Percentiles rank a stretch among this genome's conserved stretches.
Evolutionary conservation across 305 asterid genomes (phyloP).

Genomic region (Ajuga reptans): DNA sequence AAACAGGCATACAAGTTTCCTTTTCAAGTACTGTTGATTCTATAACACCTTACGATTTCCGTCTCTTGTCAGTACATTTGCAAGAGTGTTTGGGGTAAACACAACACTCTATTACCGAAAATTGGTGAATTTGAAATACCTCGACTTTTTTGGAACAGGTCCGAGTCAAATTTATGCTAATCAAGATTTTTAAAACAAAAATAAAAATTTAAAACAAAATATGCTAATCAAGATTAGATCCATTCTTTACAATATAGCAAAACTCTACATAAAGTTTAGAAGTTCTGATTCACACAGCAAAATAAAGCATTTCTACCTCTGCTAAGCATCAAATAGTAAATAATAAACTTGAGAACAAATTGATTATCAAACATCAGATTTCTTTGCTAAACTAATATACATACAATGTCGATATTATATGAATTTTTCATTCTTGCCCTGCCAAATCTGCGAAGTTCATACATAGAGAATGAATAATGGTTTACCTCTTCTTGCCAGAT

Average conservation of each 20-base stretch:
- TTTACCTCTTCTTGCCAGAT: conserved; percentile 85
- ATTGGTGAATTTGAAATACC: no score
- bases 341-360: neutral
- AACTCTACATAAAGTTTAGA: neutral
- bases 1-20: neutral
- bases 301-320: neutral
- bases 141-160: no score
- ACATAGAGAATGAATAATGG: neutral
- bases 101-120: neutral
- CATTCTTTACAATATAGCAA: neutral
- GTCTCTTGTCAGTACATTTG: neutral
- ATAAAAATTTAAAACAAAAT: no score
- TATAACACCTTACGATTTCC: neutral
- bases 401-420: neutral
- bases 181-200: no score
- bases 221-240: neutral
- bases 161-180: no score
- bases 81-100: neutral
- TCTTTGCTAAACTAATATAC: neutral
- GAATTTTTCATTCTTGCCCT: neutral
- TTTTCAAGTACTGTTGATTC: neutral
- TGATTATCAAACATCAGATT: neutral
- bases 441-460: neutral
- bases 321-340: neutral
- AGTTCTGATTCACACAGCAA: neutral